A percentile compares a stretch with the other conserved stretches of the same genome.
Evolutionary conservation across 1,139 yeast species (phyloP).

Genomic region (Saccharomyces hybrid): DNA sequence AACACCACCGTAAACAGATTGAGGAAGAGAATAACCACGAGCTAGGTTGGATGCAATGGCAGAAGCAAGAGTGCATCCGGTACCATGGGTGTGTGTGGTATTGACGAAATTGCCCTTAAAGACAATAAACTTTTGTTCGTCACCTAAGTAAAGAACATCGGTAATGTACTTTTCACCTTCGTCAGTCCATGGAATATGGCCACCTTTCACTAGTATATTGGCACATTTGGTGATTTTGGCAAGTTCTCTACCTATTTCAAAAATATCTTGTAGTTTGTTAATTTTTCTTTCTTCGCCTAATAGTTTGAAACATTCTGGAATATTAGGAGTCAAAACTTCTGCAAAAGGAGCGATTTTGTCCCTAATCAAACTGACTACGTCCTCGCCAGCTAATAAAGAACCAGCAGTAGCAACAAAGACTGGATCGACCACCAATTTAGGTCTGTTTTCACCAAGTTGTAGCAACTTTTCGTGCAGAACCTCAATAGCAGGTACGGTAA

Average conservation of each 20-base stretch:
- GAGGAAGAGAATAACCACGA: conserved; percentile 38
- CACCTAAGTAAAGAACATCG: conserved; percentile 55
- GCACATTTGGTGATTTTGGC: conserved; percentile 39
- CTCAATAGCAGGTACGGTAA: conserved; percentile 51
- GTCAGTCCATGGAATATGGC: conserved; percentile 55
- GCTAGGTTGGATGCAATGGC: conserved; percentile 75
- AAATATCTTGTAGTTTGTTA: conserved; percentile 34
- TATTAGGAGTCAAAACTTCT: conserved; percentile 69
- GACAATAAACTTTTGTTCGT: conserved; percentile 34
- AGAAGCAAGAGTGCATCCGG: conserved; percentile 85
- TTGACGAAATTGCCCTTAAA: conserved; percentile 45
- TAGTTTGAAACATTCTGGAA: conserved; percentile 49
- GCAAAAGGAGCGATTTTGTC: conserved; percentile 47
- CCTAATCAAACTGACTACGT: conserved; percentile 38
- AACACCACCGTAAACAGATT: conserved; percentile 50
- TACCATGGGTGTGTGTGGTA: conserved; percentile 69
- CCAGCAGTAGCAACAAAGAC: conserved; percentile 82
- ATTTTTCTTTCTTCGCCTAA: conserved; percentile 21
- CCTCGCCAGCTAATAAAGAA: conserved; percentile 43
- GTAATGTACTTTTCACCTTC: conserved; percentile 34
- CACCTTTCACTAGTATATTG: conserved; percentile 72
- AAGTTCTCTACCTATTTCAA: conserved; percentile 39
- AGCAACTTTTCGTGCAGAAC: conserved; percentile 38
- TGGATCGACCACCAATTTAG: conserved; percentile 60
- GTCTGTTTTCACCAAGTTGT: conserved; percentile 32